Conservation (phyloP, 2,329 filamentous ascomycete species). For the Aschersonia sp. region DNA sequence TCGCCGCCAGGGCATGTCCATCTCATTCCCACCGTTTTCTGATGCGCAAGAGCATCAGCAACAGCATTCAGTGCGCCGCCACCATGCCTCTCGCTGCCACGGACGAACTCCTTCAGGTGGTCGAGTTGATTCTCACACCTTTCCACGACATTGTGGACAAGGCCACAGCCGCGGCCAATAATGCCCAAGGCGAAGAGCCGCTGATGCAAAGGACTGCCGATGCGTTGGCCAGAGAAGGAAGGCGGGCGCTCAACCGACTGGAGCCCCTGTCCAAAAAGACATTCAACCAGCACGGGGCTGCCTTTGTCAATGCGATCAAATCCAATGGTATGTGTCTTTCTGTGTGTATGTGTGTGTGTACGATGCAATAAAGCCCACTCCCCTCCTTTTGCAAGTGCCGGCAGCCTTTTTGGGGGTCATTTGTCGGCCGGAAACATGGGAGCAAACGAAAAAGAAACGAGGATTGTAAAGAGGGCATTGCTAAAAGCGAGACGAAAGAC, state of each 20-base stretch:
- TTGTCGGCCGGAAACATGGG: too few relatives aligned
- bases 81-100: background rate
- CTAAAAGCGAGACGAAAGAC: constrained; percentile 17
- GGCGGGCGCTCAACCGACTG: constrained; percentile 33
- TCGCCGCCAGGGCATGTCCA: too few relatives aligned
- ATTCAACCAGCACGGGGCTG: constrained; percentile 31
- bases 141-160: constrained; percentile 39
- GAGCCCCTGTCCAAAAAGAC: constrained; percentile 35
- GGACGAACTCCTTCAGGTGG: constrained; percentile 21
- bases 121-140: constrained; percentile 30
- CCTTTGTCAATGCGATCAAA: constrained; percentile 35
- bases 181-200: constrained; percentile 24
- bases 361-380: too few relatives aligned
- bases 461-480: background rate
- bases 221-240: constrained; percentile 30
- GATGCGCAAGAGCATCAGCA: background rate
- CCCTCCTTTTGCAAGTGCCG: too few relatives aligned
- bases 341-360: constrained; percentile 13
- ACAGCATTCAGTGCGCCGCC: background rate
- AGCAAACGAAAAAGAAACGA: background rate
- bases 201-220: constrained; percentile 34
- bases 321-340: constrained; percentile 32
- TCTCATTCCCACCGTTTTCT: too few relatives aligned
- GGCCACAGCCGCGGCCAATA: constrained; percentile 28
- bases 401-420: too few relatives aligned